Percentiles rank a stretch among this genome's conserved stretches.
Evolutionary conservation across 2,329 filamentous ascomycete genomes (phyloP).

Genomic region (Ophiobolus disseminans): DNA sequence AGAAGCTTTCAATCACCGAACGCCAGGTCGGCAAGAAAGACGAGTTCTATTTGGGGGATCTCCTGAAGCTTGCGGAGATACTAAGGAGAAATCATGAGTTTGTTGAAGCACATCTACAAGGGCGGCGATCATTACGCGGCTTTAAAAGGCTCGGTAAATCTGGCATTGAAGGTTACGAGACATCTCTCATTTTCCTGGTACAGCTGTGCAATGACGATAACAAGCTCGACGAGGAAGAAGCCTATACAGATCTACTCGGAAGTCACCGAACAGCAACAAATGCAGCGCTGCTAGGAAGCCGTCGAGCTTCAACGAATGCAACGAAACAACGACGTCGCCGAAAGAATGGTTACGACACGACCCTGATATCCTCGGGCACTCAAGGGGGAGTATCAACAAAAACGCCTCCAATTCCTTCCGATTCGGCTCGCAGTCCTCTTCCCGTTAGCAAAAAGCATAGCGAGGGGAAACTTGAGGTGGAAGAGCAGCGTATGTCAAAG

Average conservation of each 20-base stretch:
- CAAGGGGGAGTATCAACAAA: too few relatives aligned
- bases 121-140: conserved; percentile 22
- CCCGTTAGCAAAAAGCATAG: too few relatives aligned
- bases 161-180: conserved; percentile 19
- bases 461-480: too few relatives aligned
- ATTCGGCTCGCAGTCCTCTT: too few relatives aligned
- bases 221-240: conserved; percentile 29
- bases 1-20: conserved; percentile 27
- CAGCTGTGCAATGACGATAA: conserved; percentile 20
- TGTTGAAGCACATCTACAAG: conserved; percentile 27
- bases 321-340: background rate
- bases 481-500: too few relatives aligned
- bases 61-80: conserved; percentile 19
- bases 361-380: too few relatives aligned
- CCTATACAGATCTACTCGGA: conserved; percentile 16
- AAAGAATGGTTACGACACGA: too few relatives aligned
- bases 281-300: background rate
- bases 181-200: conserved; percentile 20
- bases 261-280: background rate
- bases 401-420: too few relatives aligned
- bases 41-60: conserved; percentile 21
- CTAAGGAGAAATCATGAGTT: conserved; percentile 26
- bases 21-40: conserved; percentile 24
- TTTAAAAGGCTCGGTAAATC: conserved; percentile 23
- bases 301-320: background rate